Conservation (phyloP, 352 stramenopile species). For the Globisporangium middletonii region DNA sequence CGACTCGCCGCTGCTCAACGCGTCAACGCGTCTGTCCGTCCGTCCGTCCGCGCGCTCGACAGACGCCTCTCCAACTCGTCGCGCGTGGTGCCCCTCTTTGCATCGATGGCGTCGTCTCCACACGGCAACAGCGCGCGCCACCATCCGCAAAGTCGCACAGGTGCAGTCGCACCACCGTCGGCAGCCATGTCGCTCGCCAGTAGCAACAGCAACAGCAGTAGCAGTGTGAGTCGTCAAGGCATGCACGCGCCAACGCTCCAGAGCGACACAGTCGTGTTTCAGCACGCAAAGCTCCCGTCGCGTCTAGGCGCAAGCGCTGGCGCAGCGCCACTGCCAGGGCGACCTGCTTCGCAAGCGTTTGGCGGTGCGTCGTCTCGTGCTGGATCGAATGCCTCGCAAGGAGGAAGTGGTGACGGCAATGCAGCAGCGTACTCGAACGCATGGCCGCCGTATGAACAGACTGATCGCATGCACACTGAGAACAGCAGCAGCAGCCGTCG, state of each 20-base stretch:
- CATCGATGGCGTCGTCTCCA: background rate
- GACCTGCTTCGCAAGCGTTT: constrained; percentile 3
- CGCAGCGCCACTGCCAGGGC: background rate
- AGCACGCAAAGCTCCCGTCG: constrained; percentile 40
- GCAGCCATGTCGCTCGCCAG: background rate
- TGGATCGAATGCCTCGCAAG: too few species aligned
- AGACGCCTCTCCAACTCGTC: too few species aligned
- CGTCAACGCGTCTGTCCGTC: too few species aligned
- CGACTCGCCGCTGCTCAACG: too few species aligned
- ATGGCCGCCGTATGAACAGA: too few species aligned
- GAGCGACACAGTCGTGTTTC: constrained; percentile 62
- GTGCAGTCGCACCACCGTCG: background rate
- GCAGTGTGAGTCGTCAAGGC: constrained; percentile 1
- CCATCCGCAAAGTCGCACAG: background rate
- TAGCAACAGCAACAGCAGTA: background rate
- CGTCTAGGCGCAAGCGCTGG: constrained; percentile 21
- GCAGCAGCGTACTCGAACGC: too few species aligned
- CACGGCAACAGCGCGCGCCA: background rate
- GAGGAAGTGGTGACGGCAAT: too few species aligned
- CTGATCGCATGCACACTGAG: background rate
- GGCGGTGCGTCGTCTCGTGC: too few species aligned
- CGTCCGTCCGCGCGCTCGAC: too few species aligned
- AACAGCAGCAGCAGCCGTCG: background rate
- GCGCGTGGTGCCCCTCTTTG: too few species aligned
- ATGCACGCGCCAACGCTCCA: constrained; percentile 24